phyloP scores from a whole-genome alignment of 1,284 basidiomycete genomes.

The Moesziomyces sp. region DNA sequence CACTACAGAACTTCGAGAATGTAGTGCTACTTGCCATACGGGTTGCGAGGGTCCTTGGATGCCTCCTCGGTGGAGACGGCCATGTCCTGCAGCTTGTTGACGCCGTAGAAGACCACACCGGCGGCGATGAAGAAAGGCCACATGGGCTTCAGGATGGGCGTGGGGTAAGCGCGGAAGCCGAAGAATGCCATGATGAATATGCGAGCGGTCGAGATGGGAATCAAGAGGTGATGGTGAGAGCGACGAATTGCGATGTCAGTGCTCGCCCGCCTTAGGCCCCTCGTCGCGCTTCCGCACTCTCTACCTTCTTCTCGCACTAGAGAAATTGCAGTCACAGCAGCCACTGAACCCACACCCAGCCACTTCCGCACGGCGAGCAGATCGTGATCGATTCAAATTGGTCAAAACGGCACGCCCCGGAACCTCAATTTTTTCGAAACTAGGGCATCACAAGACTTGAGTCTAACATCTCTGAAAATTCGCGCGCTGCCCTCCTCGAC shows the following conservation, averaged over 20 bases:
- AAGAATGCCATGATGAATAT: conserved; percentile 56
- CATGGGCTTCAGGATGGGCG: conserved; percentile 64
- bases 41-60: conserved; percentile 66
- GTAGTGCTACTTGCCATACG: conserved; percentile 55
- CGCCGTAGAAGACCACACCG: conserved; percentile 60
- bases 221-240: no score
- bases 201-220: conserved; percentile 4
- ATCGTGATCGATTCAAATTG: conserved; percentile 25
- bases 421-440: no score
- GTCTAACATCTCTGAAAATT: no score
- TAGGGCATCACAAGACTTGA: no score
- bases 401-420: no score
- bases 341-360: neutral
- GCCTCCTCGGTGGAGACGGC: conserved; percentile 60
- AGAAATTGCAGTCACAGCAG: conserved; percentile 11
- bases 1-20: no score
- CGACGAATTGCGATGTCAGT: conserved; percentile 27
- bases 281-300: neutral
- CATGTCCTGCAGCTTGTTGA: conserved; percentile 60
- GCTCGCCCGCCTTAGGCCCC: conserved; percentile 1
- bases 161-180: conserved; percentile 65
- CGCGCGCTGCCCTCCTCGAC: no score
- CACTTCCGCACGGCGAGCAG: neutral
- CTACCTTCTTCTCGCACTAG: conserved; percentile 25
- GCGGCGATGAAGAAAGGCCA: conserved; percentile 64